phyloP scores from a whole-genome alignment of 1,284 basidiomycete genomes.

The Melampsora larici-populina region DNA sequence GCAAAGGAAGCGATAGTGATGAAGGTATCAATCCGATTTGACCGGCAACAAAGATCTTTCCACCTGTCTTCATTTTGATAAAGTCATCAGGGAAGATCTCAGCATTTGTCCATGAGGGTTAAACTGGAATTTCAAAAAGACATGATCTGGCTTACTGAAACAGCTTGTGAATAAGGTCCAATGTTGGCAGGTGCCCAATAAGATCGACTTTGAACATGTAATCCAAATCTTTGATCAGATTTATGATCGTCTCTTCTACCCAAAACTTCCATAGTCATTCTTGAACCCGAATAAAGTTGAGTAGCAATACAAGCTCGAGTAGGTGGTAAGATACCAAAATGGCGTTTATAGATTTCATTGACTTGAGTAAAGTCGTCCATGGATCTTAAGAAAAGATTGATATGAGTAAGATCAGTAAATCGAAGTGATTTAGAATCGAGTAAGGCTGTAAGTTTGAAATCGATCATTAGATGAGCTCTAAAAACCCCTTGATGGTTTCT shows the following conservation, averaged over 20 bases:
- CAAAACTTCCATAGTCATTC: constrained; percentile 73
- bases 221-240: constrained; percentile 60
- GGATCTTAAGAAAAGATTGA: constrained; percentile 78
- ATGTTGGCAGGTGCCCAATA: constrained; percentile 99
- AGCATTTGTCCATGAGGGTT: constrained; percentile 8
- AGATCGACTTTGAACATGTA: constrained; percentile 91
- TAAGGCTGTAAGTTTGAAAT: constrained; percentile 55
- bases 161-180: constrained; percentile 93
- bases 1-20: constrained; percentile 64
- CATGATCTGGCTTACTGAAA: constrained; percentile 62
- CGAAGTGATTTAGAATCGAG: constrained; percentile 59
- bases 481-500: constrained; percentile 59
- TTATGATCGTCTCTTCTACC: constrained; percentile 54
- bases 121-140: neutral
- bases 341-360: constrained; percentile 72
- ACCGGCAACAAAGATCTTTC: constrained; percentile 80
- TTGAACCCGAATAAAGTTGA: constrained; percentile 62
- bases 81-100: constrained; percentile 3
- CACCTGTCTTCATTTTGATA: constrained; percentile 60
- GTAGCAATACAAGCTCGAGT: constrained; percentile 86
- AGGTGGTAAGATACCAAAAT: constrained; percentile 87
- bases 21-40: constrained; percentile 87
- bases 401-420: constrained; percentile 67
- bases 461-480: neutral
- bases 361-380: constrained; percentile 72